Evolutionary conservation across 495 filamentous ascomycete genomes (phyloP).

Genomic region (Penicillium ucsense): DNA sequence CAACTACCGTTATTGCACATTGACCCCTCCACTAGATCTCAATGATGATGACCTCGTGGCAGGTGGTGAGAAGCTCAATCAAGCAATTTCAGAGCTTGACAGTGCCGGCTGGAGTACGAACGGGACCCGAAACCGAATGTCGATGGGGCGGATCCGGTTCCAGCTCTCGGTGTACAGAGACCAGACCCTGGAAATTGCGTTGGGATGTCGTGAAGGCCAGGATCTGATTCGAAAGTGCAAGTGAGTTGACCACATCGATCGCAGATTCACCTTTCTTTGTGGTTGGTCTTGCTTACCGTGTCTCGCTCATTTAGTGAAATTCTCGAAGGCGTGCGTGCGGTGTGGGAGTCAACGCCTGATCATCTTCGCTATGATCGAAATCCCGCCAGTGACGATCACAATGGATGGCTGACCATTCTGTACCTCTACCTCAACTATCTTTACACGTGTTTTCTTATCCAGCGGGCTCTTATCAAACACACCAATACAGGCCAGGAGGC

Average conservation of each 20-base stretch:
- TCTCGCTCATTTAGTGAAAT: slow-evolving; percentile 17
- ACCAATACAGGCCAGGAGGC: slow-evolving; percentile 38
- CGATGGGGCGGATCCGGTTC: slow-evolving; percentile 39
- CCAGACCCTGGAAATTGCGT: slow-evolving; percentile 49
- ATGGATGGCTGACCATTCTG: slow-evolving; percentile 16
- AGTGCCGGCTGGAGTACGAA: slow-evolving; percentile 44
- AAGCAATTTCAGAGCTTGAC: slow-evolving; percentile 37
- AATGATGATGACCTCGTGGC: slow-evolving; percentile 40
- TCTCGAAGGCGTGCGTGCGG: slow-evolving; percentile 19
- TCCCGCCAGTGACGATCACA: slow-evolving; percentile 19
- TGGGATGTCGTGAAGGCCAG: slow-evolving; percentile 31
- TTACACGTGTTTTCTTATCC: slow-evolving; percentile 49
- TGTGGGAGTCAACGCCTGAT: slow-evolving; percentile 24
- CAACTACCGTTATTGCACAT: slow-evolving; percentile 43
- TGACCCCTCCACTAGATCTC: slow-evolving; percentile 49
- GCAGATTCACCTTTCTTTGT: not conserved
- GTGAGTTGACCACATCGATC: slow-evolving; percentile 15
- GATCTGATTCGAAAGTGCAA: slow-evolving; percentile 37
- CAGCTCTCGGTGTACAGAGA: slow-evolving; percentile 41
- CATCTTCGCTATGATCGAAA: slow-evolving; percentile 27
- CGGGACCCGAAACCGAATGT: slow-evolving; percentile 27
- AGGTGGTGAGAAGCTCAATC: slow-evolving; percentile 32
- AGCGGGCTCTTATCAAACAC: slow-evolving; percentile 45
- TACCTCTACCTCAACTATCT: slow-evolving; percentile 43
- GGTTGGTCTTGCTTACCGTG: not conserved